A percentile compares a stretch with the other conserved stretches of the same genome.
phyloP scores from a whole-genome alignment of 306 rosid genomes.

The Abrus precatorius region DNA sequence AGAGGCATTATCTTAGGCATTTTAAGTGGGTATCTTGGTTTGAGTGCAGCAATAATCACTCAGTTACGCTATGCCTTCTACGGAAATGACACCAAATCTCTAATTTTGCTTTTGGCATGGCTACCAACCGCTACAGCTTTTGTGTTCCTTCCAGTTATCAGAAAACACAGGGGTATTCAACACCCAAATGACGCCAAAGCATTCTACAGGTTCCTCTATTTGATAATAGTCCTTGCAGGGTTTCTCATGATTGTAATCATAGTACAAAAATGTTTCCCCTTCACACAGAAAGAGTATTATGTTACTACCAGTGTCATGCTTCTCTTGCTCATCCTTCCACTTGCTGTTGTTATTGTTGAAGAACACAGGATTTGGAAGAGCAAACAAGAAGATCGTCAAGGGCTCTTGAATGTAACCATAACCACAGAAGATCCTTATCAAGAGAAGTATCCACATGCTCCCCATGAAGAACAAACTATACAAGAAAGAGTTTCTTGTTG shows the following conservation, averaged over 20 bases:
- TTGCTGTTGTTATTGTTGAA: conserved; percentile 56
- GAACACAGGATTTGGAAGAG: conserved; percentile 54
- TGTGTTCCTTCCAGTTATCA: conserved; percentile 55
- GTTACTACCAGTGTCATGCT: conserved; percentile 50
- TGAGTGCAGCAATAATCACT: conserved; percentile 56
- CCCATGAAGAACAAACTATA: not conserved
- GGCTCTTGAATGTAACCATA: conserved; percentile 15
- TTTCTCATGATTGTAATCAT: conserved; percentile 64
- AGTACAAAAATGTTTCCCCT: conserved; percentile 53
- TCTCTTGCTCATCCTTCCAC: conserved; percentile 64
- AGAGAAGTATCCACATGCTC: not conserved
- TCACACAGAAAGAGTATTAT: conserved; percentile 48
- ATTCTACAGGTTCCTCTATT: conserved; percentile 67
- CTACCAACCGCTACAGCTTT: conserved; percentile 66
- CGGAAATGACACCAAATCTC: conserved; percentile 59
- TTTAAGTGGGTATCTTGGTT: conserved; percentile 48
- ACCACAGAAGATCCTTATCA: conserved; percentile 32
- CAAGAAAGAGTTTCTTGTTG: conserved; percentile 42
- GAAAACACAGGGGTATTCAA: conserved; percentile 45
- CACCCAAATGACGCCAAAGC: conserved; percentile 57
- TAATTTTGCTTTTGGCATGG: conserved; percentile 74
- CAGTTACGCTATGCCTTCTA: conserved; percentile 61
- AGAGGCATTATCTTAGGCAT: conserved; percentile 56
- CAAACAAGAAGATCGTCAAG: conserved; percentile 39
- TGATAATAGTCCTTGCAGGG: conserved; percentile 65